These are phyloP conservation scores for Hyaloscypha hepaticicola DNA, from an alignment of 495 filamentous ascomycete species.

Conservation along the genomic window DNA sequence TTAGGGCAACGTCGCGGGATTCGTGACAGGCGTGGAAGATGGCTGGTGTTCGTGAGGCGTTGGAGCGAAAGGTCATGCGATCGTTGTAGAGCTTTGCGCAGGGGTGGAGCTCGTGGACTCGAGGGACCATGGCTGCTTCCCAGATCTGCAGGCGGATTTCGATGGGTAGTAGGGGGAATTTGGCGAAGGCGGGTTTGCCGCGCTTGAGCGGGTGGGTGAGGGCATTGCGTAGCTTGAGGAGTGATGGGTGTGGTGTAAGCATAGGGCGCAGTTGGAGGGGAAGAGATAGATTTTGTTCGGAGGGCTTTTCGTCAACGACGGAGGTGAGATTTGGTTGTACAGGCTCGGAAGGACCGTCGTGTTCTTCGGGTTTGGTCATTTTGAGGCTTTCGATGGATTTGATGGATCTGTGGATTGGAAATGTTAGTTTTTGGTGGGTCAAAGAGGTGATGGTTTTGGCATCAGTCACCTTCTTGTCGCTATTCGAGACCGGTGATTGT, in stretches of 20 bases:
- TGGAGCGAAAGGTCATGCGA: conserved; percentile 31
- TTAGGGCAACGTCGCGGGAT: conserved; percentile 37
- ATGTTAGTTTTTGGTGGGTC: not conserved
- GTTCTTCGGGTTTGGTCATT: not conserved
- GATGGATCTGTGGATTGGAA: not conserved
- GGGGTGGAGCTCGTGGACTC: conserved; percentile 32
- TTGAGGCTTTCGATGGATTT: not conserved
- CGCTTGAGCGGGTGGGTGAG: conserved; percentile 12
- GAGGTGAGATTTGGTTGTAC: not conserved
- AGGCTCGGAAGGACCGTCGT: not conserved
- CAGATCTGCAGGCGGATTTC: conserved; percentile 31
- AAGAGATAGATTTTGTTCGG: not conserved
- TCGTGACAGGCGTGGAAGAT: conserved; percentile 38
- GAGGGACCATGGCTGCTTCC: conserved; percentile 17
- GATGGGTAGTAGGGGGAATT: conserved; percentile 22
- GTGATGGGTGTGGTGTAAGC: conserved; percentile 1
- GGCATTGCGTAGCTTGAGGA: conserved; percentile 7
- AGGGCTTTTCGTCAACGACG: not conserved
- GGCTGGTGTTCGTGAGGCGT: conserved; percentile 22
- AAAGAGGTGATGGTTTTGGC: not conserved
- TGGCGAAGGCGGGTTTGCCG: conserved; percentile 10
- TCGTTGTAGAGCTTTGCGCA: conserved; percentile 28
- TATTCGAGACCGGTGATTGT: not conserved
- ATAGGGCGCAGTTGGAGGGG: not conserved
- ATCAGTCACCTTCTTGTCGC: not conserved